phyloP scores from a whole-genome alignment of 2,329 filamentous ascomycete genomes.

The Colletotrichum horii region DNA sequence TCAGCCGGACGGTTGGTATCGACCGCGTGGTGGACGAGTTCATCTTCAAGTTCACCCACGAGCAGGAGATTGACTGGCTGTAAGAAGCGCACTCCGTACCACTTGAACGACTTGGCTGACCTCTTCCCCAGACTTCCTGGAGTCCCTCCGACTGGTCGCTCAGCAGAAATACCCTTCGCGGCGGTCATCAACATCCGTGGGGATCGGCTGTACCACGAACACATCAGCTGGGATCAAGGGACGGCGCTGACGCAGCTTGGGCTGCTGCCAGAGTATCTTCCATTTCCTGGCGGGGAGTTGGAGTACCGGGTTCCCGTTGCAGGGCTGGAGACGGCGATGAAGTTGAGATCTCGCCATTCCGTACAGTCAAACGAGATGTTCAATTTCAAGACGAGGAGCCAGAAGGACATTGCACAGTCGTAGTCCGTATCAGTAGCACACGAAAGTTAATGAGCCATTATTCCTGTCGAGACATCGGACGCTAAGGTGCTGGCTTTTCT shows the following conservation, averaged over 20 bases:
- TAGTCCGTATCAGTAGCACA: fast-evolving
- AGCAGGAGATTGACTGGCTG: slow-evolving; percentile 71
- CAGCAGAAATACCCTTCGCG: slow-evolving; percentile 63
- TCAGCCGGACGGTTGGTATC: slow-evolving; percentile 73
- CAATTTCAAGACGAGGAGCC: slow-evolving; percentile 4
- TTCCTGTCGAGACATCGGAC: too few species aligned
- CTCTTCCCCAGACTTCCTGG: slow-evolving; percentile 49
- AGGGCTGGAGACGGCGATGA: slow-evolving; percentile 33
- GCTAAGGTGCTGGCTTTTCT: too few species aligned
- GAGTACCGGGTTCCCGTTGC: slow-evolving; percentile 35
- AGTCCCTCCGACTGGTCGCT: slow-evolving; percentile 56
- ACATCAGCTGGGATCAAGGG: slow-evolving; percentile 72
- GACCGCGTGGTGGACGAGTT: slow-evolving; percentile 78
- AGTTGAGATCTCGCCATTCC: slow-evolving; percentile 32
- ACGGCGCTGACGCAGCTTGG: slow-evolving; percentile 66
- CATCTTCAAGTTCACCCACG: slow-evolving; percentile 68
- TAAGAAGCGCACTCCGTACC: slow-evolving; percentile 38
- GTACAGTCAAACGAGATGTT: slow-evolving; percentile 37
- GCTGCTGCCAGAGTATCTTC: slow-evolving; percentile 61
- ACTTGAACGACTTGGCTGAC: slow-evolving; percentile 14
- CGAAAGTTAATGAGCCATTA: neutral
- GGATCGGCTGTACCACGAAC: slow-evolving; percentile 68
- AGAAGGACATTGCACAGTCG: neutral
- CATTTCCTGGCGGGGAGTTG: slow-evolving; percentile 49
- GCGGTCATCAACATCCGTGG: slow-evolving; percentile 68